Conservation (phyloP, 768 basidiomycete species). For the Chalciporus chontae region DNA sequence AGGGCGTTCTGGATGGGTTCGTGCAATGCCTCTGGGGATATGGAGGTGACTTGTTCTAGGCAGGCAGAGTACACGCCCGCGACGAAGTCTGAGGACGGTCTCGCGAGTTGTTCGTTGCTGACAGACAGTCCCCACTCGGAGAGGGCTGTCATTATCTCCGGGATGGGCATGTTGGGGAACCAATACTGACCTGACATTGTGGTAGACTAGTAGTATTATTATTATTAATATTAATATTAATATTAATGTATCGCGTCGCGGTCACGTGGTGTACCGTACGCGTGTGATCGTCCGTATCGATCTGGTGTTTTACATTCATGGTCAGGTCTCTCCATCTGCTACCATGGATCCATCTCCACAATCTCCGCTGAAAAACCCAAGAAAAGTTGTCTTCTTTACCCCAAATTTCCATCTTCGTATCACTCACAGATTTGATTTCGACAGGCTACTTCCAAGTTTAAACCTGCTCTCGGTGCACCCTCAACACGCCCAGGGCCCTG, state of each 20-base stretch:
- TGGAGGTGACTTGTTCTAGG: constrained; percentile 65
- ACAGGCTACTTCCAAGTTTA: constrained; percentile 40
- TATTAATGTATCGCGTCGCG: constrained; percentile 15
- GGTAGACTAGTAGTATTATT: no score
- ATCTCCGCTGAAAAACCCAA: neutral
- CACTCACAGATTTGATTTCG: neutral
- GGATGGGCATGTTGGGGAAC: constrained; percentile 63
- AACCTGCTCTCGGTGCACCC: constrained; percentile 34
- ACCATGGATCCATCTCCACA: neutral
- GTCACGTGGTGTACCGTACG: constrained; percentile 23
- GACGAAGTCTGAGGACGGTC: constrained; percentile 70
- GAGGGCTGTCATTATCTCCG: constrained; percentile 64
- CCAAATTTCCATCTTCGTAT: neutral
- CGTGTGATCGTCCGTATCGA: neutral
- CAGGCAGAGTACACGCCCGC: constrained; percentile 66
- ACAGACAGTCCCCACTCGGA: constrained; percentile 67
- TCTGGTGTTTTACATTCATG: neutral
- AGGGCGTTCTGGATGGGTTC: constrained; percentile 57
- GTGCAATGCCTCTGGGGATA: constrained; percentile 56
- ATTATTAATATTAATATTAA: no score
- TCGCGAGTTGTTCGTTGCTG: constrained; percentile 61
- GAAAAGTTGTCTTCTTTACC: constrained; percentile 9
- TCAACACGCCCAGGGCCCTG: neutral
- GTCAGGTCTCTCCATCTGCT: neutral
- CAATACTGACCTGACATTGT: constrained; percentile 41